Conservation (phyloP, 1,284 basidiomycete species). For the Ganoderma boninense region DNA sequence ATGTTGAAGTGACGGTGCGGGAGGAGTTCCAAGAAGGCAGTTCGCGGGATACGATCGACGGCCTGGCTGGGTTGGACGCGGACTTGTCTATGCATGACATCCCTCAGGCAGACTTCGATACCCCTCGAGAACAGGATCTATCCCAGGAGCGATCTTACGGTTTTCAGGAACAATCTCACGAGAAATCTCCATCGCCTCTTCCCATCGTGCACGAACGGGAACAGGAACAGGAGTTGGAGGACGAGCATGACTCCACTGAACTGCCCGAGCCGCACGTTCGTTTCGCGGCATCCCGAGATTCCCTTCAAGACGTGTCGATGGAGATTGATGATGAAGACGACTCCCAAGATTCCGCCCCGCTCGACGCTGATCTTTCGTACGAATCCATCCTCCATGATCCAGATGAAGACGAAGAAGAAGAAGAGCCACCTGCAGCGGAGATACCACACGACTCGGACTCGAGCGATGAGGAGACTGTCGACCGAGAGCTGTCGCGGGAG, state of each 20-base stretch:
- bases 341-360: conserved; percentile 1
- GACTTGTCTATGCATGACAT: conserved; percentile 13
- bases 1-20: background rate
- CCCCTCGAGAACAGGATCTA: background rate
- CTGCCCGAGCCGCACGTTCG: conserved; percentile 21
- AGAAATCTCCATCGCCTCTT: conserved; percentile 28
- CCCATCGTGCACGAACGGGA: conserved; percentile 25
- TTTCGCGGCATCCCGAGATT: conserved; percentile 20
- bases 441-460: conserved; percentile 17
- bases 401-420: conserved; percentile 18
- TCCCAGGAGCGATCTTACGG: background rate
- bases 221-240: background rate
- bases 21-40: conserved; percentile 16
- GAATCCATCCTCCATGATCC: conserved; percentile 13
- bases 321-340: conserved; percentile 24
- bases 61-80: background rate
- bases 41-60: conserved; percentile 16
- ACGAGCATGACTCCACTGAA: background rate
- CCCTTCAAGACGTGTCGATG: conserved; percentile 23
- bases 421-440: background rate
- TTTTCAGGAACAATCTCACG: background rate
- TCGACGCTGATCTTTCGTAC: conserved; percentile 7
- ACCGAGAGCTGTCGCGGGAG: conserved; percentile 45
- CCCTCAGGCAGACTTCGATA: background rate
- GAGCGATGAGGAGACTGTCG: conserved; percentile 37